Evolutionary conservation across 2,329 filamentous ascomycete genomes (phyloP).

Genomic region (Lasiodiplodia theobromae): DNA sequence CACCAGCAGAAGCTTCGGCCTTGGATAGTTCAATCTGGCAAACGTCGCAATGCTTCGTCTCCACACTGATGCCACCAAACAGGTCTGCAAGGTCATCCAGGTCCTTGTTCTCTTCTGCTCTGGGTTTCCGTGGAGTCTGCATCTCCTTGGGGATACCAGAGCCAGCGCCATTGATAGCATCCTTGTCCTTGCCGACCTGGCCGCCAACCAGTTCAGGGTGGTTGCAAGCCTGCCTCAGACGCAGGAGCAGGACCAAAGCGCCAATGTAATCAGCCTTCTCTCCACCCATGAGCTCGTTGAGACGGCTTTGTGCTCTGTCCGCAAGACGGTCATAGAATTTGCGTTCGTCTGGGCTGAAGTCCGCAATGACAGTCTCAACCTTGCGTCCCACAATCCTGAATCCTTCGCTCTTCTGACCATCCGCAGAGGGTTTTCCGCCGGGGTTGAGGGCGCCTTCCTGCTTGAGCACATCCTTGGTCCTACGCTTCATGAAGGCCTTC

Average conservation of each 20-base stretch:
- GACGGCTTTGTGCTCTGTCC: constrained; percentile 81
- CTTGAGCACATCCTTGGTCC: constrained; percentile 96
- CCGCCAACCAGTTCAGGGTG: constrained; percentile 87
- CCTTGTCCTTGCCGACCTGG: constrained; percentile 86
- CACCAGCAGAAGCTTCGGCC: constrained; percentile 61
- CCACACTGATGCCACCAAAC: constrained; percentile 82
- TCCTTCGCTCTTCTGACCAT: constrained; percentile 63
- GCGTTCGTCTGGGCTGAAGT: constrained; percentile 81
- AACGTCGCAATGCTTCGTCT: constrained; percentile 80
- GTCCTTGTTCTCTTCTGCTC: constrained; percentile 66
- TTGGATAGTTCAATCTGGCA: constrained; percentile 74
- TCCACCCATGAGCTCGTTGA: constrained; percentile 86
- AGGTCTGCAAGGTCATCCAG: constrained; percentile 85
- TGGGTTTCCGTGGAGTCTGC: constrained; percentile 47
- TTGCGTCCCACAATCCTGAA: constrained; percentile 95
- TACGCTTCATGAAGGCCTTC: constrained; percentile 96
- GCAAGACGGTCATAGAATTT: constrained; percentile 87
- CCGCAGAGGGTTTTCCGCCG: constrained; percentile 67
- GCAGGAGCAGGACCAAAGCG: constrained; percentile 88
- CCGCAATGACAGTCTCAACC: constrained; percentile 78
- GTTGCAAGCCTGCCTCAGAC: constrained; percentile 91
- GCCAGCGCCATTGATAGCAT: constrained; percentile 69
- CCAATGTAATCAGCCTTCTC: constrained; percentile 88
- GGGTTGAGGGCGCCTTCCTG: constrained; percentile 81
- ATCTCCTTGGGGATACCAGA: constrained; percentile 32